Base-by-base conservation (phyloP, 768 basidiomycete species). In the Serendipita indica region DNA sequence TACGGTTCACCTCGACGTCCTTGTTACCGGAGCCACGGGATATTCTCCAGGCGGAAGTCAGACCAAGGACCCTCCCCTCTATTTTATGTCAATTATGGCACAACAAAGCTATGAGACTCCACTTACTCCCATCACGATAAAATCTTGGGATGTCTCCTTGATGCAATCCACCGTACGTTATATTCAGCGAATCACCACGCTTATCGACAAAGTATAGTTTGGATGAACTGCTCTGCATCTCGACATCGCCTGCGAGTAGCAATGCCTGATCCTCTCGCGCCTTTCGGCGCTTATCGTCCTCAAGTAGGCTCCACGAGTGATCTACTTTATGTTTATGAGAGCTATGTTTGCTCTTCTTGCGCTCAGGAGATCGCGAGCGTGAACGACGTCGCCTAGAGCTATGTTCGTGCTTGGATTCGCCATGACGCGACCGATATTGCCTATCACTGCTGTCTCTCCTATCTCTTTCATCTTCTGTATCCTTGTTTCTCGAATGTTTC, bases 131-230 rank as follows among this genome's bases (percentile, higher is more conserved):
- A 54, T 81, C 73, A 45, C 79, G 65, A 61, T 72, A 74, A 66
- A 86, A 84, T 67, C 77, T 85, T 14, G 86, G 84, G 25, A 86
- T 69, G 63, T 83, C 78, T 14, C 81, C 75, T 28, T 75, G 66
- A 65, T 85, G 74, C 32, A 84, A 64, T 2, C 79, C 71, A n/a
- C 84, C 86, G 64, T 84, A 88, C 39, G 75, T 75, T 32, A 85
- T 69, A 65, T 84, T 87, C 57, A 81, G 70, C 41, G 69, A 61
- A 67, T 89, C 86, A 2, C 84, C 85, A 63, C 77, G 79, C 54
- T 75, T 73, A 46, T 63, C 62, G 32, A 33, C n/a, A 2, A 35
- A 58, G 57, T 37, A 63, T 32, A 57, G 10, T 28, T 54, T 54
- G 7, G 49, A 54, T 18, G 20, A 20, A 22, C 20, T 20, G n/a